Conservation (phyloP, 2,329 filamentous ascomycete species). For the Talaromyces sp. region DNA sequence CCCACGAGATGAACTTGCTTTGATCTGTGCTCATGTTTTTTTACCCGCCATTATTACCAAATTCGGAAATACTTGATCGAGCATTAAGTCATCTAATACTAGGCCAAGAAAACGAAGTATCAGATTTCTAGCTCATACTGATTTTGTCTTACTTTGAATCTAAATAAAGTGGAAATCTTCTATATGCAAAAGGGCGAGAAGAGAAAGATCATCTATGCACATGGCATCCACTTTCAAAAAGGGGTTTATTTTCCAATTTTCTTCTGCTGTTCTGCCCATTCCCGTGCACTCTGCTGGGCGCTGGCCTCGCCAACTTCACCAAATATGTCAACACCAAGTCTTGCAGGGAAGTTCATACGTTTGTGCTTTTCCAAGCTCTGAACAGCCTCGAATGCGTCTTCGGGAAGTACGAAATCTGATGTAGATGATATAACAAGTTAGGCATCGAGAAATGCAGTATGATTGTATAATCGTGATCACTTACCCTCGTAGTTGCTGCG, state of each 20-base stretch:
- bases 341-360: constrained; percentile 34
- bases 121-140: too few relatives aligned
- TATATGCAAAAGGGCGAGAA: background rate
- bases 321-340: constrained; percentile 36
- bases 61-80: too few relatives aligned
- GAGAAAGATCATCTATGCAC: background rate
- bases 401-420: constrained; percentile 29
- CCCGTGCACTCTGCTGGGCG: constrained; percentile 25
- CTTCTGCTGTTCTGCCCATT: constrained; percentile 23
- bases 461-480: background rate
- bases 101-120: too few relatives aligned
- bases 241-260: constrained; percentile 12
- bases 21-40: too few relatives aligned
- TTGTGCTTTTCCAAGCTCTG: constrained; percentile 33
- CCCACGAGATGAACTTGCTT: too few relatives aligned
- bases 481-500: constrained; percentile 44
- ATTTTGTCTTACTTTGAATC: background rate
- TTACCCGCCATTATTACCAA: too few relatives aligned
- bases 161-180: background rate
- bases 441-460: background rate
- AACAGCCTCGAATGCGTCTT: constrained; percentile 30
- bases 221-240: background rate
- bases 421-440: background rate
- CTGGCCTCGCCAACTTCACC: constrained; percentile 31
- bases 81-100: too few relatives aligned